Conservation (phyloP, 192 early-diverging fungal genomes). For the Podila minutissima region DNA sequence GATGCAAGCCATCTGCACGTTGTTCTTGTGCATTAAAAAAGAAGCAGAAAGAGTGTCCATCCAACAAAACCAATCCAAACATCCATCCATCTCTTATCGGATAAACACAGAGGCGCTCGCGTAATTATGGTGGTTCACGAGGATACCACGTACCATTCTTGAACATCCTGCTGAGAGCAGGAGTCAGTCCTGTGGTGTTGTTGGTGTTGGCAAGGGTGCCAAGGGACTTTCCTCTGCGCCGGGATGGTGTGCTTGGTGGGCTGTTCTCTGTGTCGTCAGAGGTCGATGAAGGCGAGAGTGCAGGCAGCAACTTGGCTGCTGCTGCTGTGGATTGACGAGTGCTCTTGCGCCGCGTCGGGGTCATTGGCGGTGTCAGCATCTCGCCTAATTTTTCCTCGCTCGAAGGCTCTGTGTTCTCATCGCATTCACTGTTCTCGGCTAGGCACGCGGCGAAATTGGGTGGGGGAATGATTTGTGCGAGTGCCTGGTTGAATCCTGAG, state of each 20-base stretch:
- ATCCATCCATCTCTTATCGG: slow-evolving; percentile 5
- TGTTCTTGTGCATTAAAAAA: too few species aligned
- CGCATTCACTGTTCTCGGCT: background rate
- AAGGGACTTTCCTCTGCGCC: background rate
- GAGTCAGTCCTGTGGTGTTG: slow-evolving; percentile 30
- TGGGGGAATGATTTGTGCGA: background rate
- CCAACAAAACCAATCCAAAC: background rate
- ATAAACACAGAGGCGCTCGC: background rate
- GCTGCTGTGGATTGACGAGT: background rate
- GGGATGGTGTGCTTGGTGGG: background rate
- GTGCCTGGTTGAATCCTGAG: background rate
- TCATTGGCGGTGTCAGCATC: slow-evolving; percentile 2
- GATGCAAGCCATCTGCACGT: too few species aligned
- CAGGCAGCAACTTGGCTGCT: background rate
- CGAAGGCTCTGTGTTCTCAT: background rate
- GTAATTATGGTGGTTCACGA: too few species aligned
- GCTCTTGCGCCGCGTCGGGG: slow-evolving; percentile 1
- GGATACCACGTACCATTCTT: slow-evolving; percentile 13
- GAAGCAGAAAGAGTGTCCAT: background rate
- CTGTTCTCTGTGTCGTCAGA: slow-evolving; percentile 1
- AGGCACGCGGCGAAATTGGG: background rate
- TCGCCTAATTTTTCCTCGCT: background rate
- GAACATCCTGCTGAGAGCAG: slow-evolving; percentile 21
- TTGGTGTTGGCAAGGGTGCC: background rate
- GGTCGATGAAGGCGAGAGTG: background rate